Base-by-base conservation (phyloP, 2,329 filamentous ascomycete species). In the Arthrobotrys pseudoclavata region DNA sequence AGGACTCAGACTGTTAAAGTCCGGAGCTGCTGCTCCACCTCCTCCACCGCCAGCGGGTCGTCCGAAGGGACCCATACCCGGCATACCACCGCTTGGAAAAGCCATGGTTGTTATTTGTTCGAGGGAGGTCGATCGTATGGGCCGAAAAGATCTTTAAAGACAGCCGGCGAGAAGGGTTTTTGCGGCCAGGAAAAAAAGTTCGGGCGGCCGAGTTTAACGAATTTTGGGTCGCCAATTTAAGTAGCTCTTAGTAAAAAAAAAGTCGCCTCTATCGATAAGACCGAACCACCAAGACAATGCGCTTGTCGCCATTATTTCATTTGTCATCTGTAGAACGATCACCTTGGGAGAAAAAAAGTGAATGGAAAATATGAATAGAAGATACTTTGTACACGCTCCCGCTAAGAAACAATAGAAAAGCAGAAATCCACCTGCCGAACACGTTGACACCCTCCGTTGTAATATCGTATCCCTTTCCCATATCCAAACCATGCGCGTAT, bases 1-100 rank as follows among this genome's bases (percentile, higher is more conserved):
- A 81, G 50, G 84, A 81, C 37, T 83, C 82, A 70, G 83, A 12
- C 18, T 64, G 37, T 76, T 76, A 50, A 40, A 67, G 18, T 76
- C 72, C n/a, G 57, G 64, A 26, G 29, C 13, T 40, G 31, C 20
- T 18, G 34, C 40, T 20, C 68, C 47, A 24, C 69, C 66, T 10
- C 72, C 50, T 15, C 57, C 52, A 15, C 72, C 50, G n/a, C 57
- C 52, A 15, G 34, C n/a, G 9, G 55, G 61, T 34, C 60, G 66
- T 42, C 72, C 66, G 20, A 69, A 69, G 26, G 64, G 64, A 12
- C 71, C 71, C 53, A 69, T 69, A 9, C 70, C 55, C 18, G 70
- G 70, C 61, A 74, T 67, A 18, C 71, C 71, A 48, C 69, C 69
- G 69, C 69, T 61, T 67, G 71, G 71, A 37, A 76, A 76, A 48